Evolutionary conservation across 805 yeast species (phyloP).

Genomic region (Cyberlindnera xishuangbannaensis): DNA sequence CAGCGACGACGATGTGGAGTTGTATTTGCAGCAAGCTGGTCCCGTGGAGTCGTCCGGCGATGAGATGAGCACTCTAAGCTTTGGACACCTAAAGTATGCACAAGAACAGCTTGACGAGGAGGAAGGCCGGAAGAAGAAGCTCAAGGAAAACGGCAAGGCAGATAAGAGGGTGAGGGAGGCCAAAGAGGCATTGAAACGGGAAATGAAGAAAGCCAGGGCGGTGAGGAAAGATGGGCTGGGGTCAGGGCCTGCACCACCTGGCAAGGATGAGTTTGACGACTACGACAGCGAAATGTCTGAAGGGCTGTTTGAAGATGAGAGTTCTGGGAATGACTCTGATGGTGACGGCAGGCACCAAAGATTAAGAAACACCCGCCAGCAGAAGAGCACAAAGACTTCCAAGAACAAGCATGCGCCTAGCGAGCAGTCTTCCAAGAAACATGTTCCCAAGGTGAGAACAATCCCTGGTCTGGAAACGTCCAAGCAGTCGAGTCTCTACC

Average conservation of each 20-base stretch:
- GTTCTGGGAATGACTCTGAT: no score
- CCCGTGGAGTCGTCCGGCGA: constrained; percentile 25
- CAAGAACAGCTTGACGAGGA: constrained; percentile 36
- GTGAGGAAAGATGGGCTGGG: constrained; percentile 14
- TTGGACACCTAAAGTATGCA: constrained; percentile 59
- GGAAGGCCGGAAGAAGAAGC: constrained; percentile 7
- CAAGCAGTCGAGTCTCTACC: constrained; percentile 40
- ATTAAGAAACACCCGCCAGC: no score
- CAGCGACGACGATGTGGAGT: constrained; percentile 19
- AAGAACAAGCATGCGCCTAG: constrained; percentile 82
- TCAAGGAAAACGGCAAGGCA: constrained; percentile 3
- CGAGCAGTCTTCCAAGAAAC: constrained; percentile 68
- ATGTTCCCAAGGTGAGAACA: constrained; percentile 63
- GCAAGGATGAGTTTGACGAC: no score
- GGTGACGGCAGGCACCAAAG: no score
- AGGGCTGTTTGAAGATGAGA: constrained; percentile 23
- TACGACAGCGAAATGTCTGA: no score
- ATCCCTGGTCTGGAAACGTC: constrained; percentile 59
- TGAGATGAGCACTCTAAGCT: constrained; percentile 50
- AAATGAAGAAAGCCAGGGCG: constrained; percentile 8
- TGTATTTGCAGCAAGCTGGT: constrained; percentile 17
- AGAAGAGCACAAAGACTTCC: constrained; percentile 25
- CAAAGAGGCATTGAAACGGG: constrained; percentile 1
- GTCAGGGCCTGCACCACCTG: no score
- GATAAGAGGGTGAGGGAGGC: constrained; percentile 1